A percentile compares a stretch with the other conserved stretches of the same genome.
Evolutionary conservation across 31 red algal genomes (phyloP).

Genomic region (Porphyra umbilicalis): DNA sequence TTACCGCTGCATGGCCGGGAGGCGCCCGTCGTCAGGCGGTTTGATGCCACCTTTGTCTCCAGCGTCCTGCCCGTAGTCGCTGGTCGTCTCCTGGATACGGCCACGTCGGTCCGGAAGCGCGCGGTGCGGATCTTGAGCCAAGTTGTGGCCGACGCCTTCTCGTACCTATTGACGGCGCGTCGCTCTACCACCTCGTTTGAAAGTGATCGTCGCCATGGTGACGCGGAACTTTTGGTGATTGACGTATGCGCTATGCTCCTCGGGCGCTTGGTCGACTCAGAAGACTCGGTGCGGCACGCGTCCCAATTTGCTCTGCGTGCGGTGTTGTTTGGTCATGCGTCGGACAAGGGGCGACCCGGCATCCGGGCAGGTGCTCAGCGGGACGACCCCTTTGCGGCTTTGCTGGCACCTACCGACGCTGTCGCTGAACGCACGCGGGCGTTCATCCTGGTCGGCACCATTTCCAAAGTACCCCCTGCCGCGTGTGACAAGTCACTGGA

Average conservation of each 20-base stretch:
- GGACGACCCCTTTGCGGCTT: neutral
- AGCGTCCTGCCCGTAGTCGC: slow-evolving; percentile 46
- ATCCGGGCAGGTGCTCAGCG: neutral
- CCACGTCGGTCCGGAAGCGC: slow-evolving; percentile 66
- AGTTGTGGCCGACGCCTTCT: slow-evolving; percentile 26
- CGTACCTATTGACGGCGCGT: neutral
- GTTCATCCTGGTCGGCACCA: neutral
- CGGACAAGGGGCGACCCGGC: neutral
- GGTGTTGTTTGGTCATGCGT: neutral
- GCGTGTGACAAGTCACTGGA: neutral
- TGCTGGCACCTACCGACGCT: neutral
- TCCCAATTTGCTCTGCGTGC: neutral
- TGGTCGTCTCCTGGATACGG: slow-evolving; percentile 44
- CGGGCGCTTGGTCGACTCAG: neutral
- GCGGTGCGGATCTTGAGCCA: slow-evolving; percentile 47
- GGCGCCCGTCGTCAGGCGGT: neutral
- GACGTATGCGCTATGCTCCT: neutral
- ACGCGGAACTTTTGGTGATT: neutral
- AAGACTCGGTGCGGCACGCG: neutral
- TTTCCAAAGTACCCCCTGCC: neutral
- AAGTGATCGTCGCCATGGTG: neutral
- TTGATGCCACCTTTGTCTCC: slow-evolving; percentile 3
- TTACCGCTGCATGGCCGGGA: neutral
- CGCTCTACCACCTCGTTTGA: neutral
- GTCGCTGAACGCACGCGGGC: neutral